Base-by-base conservation (phyloP, 2,329 filamentous ascomycete species). In the Monosporascus sp. region DNA sequence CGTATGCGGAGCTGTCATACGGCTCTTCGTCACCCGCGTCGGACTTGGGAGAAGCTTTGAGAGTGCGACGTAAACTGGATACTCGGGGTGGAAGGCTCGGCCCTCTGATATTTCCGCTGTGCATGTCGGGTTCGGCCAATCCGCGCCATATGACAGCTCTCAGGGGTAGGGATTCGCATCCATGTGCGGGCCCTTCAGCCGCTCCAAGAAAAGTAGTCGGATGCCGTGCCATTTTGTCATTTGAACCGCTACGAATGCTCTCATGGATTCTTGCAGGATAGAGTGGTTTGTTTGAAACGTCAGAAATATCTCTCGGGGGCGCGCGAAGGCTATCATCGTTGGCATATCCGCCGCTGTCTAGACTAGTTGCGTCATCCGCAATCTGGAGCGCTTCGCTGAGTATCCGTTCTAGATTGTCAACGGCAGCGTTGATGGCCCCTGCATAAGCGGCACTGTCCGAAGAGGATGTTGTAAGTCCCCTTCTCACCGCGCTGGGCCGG, bases 331-430 rank as follows among this genome's bases (percentile, higher is more conserved):
- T 47, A 42, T 51, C 52, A 48, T 64, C 62, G 36, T 64, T 60
- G 9, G 54, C 47, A 57, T 66, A 62, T 31, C 39, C 52, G 27
- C 44, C 57, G 37, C 46, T 48, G 49, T 68, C 63, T 17, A 70
- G 62, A 34, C 71, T 68, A 5, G 71, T 66, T 11, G 68, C 71
- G 49, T 74, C 68, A 18, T 71, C 68, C 11, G 74, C 76, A 42
- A 79, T 62, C 2, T 68, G 62, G 8, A 79, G 58, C 11, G 75
- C 75, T 60, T 80, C 76, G 34, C 66, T 71, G 6, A 80, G 60
- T 18, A 80, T 69, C 24, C 70, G 66, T 54, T 80, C 76, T 25
- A 80, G 64, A 53, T 78, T 72, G 20, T 57, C 46, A 59, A 68
- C 57, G 5, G 61, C 61, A 11, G 57, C 52, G 44, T 60, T 52